Conservation (phyloP, 1,139 yeast genomes). For the Saccharomyces pastorianus region DNA sequence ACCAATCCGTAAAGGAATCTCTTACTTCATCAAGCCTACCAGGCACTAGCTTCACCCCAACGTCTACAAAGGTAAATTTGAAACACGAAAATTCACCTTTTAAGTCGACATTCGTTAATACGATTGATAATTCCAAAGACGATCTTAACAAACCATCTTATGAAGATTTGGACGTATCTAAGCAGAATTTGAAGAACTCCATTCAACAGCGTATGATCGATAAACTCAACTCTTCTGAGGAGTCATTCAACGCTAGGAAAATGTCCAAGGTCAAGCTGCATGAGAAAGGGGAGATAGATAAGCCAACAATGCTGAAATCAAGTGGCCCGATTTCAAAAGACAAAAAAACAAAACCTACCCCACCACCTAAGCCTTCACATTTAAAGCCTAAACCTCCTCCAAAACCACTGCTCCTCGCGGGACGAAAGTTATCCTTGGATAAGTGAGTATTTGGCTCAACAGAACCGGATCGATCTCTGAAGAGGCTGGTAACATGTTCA, state of each 20-base stretch:
- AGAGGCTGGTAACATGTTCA: neutral
- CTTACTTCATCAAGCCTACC: neutral
- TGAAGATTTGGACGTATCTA: neutral
- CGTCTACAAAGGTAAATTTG: neutral
- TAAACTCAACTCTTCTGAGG: constrained; percentile 4
- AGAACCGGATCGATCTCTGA: neutral
- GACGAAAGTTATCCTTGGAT: constrained; percentile 8
- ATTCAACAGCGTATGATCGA: constrained; percentile 2
- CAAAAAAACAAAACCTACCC: constrained; percentile 9
- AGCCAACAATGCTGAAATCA: neutral
- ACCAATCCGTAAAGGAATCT: neutral
- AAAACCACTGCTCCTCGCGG: constrained; percentile 24
- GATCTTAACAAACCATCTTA: neutral
- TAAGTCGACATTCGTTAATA: neutral
- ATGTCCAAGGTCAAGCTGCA: neutral
- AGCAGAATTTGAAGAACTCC: constrained; percentile 1
- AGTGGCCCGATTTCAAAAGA: neutral
- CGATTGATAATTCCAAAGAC: neutral
- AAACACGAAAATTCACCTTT: neutral
- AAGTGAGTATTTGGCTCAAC: neutral
- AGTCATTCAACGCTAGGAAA: neutral
- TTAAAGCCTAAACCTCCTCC: constrained; percentile 23
- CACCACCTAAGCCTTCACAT: constrained; percentile 23
- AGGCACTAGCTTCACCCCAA: neutral
- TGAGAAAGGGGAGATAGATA: neutral